Evolutionary conservation across 2,329 filamentous ascomycete species (phyloP), one percentile per base, ranked within the genome.

Genomic region (Penicillium sp.): DNA sequence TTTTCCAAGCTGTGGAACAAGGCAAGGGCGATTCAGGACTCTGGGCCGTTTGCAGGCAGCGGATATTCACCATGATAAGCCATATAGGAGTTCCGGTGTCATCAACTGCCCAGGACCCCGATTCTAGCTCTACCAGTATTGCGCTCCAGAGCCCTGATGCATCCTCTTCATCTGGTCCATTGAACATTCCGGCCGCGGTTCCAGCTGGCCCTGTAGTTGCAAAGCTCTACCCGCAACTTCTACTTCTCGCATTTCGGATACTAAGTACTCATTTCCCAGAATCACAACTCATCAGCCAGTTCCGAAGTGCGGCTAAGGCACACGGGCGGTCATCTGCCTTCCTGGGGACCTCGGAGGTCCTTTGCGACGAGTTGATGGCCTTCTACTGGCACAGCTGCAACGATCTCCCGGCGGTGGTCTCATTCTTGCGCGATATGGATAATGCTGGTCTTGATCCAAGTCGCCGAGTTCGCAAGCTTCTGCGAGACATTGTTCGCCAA

Each of bases 311-410:
- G 0, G 74, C 80, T 58, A 74, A 73, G 53, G 64, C 69, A 2
- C 71, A 76, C 5, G 78, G 78, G 10, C 70, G 73, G 3, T 66
- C 71, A 14, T 76, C 75, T n/a, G 70, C 75, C 22, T 65, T 79
- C n/a, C 70, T 80, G 5, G 78, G 75, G 13, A 70, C 73, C 14
- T 76, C 73, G 8, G 70, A 70, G 1, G 68, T 67, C 1, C 71
- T 80, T 22, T 80, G 76, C 64, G 78, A 79, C 58, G 76, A 78
- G 43, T 63, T 79, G 57, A 71, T 80, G 29, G 67, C 69, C 39
- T 74, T 77, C 56, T 68, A 73, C 56, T 80, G 78, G 78, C 64
- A 68, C 39, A 71, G 73, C 5, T 75, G 74, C 50, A 72, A 71
- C 7, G 74, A 79, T 45, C 63, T 80, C 2, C 69, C 71, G 6